phyloP scores from a whole-genome alignment of 257 asterid genomes.

The Solanum gandarillasii region DNA sequence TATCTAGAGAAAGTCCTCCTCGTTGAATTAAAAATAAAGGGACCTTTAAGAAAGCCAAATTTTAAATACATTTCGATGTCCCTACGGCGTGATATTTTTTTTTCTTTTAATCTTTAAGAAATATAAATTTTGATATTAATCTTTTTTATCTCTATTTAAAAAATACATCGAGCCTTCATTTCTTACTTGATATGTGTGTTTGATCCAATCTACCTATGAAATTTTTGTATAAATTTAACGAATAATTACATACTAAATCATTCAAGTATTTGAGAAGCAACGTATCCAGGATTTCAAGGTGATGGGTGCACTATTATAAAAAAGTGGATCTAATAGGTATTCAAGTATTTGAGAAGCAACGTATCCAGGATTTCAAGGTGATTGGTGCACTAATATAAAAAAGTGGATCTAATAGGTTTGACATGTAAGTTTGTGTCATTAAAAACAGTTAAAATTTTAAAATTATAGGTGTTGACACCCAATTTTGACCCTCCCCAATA shows the following conservation, averaged over 20 bases:
- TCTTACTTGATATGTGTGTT: too few species aligned
- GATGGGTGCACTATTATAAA: too few species aligned
- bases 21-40: neutral
- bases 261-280: neutral
- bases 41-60: neutral
- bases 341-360: fast-evolving
- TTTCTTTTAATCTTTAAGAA: neutral
- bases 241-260: neutral
- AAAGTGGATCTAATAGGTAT: neutral
- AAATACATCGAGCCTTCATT: neutral
- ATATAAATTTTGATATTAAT: neutral
- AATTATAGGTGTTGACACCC: too few species aligned
- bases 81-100: neutral
- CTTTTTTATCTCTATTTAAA: neutral
- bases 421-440: too few species aligned
- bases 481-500: too few species aligned
- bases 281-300: fast-evolving
- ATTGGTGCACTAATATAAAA: too few species aligned
- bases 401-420: too few species aligned
- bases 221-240: neutral
- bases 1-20: neutral
- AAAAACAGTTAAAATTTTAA: too few species aligned
- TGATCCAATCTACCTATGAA: neutral
- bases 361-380: fast-evolving
- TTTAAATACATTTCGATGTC: neutral